Evolutionary conservation across 2,329 filamentous ascomycete species (phyloP).

Genomic region (Aspergillus brunneoviolaceus): DNA sequence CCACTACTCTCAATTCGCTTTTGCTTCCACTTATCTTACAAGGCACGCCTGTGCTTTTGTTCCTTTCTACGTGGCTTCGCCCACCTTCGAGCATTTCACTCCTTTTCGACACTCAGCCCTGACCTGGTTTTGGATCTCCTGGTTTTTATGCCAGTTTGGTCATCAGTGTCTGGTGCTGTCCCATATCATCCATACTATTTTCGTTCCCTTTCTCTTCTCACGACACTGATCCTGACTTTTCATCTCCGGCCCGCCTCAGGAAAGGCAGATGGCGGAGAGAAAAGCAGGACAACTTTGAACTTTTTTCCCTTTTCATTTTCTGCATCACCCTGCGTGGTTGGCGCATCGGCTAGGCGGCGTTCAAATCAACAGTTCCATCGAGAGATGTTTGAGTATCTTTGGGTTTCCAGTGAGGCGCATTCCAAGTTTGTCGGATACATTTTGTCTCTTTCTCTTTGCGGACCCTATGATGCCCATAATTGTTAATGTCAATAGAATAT

Average conservation of each 20-base stretch:
- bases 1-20: background rate
- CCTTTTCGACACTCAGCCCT: background rate
- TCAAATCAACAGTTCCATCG: slow-evolving; percentile 2
- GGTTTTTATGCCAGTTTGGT: slow-evolving; percentile 8
- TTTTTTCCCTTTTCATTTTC: background rate
- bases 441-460: slow-evolving; percentile 8
- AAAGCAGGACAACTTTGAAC: slow-evolving; percentile 8
- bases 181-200: slow-evolving; percentile 4
- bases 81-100: background rate
- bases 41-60: background rate
- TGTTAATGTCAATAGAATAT: slow-evolving; percentile 23
- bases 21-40: background rate
- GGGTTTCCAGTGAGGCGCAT: background rate
- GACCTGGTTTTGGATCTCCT: slow-evolving; percentile 4
- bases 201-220: slow-evolving; percentile 1
- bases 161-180: slow-evolving; percentile 4
- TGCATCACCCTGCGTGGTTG: slow-evolving; percentile 12
- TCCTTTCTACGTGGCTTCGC: background rate
- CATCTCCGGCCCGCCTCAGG: slow-evolving; percentile 4
- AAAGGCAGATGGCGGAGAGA: slow-evolving; percentile 9
- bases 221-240: slow-evolving; percentile 8
- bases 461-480: slow-evolving; percentile 19
- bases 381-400: background rate
- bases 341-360: slow-evolving; percentile 12
- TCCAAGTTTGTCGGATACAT: background rate